Conservation (phyloP, 2,329 filamentous ascomycete species). For the Zopfia rhizophila region DNA sequence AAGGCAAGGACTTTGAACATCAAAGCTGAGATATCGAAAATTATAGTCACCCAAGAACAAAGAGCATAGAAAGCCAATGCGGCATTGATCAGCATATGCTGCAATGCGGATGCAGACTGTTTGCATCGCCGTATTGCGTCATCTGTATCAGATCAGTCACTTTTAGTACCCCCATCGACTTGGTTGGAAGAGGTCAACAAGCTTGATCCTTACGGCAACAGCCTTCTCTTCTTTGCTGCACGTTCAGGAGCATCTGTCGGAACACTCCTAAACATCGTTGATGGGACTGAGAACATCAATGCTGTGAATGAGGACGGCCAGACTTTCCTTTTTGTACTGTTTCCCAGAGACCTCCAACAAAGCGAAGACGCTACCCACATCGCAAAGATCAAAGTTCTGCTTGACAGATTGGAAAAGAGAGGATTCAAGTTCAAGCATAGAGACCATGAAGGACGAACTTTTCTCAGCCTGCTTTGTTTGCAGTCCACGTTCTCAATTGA, state of each 20-base stretch:
- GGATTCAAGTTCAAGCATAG: slow-evolving; percentile 6
- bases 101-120: too few species aligned
- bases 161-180: too few species aligned
- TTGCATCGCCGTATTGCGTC: too few species aligned
- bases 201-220: slow-evolving; percentile 8
- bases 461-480: slow-evolving; percentile 4
- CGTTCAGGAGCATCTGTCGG: slow-evolving; percentile 1
- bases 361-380: too few species aligned
- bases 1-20: too few species aligned
- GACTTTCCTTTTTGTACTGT: slow-evolving; percentile 9
- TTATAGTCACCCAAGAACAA: too few species aligned
- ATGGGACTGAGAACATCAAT: neutral
- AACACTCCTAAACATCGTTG: slow-evolving; percentile 1
- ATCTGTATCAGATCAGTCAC: too few species aligned
- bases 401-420: neutral
- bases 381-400: neutral
- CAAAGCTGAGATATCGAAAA: too few species aligned
- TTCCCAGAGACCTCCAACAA: neutral
- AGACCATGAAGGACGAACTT: slow-evolving; percentile 9
- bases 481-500: too few species aligned
- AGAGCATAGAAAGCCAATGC: too few species aligned
- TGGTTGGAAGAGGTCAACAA: too few species aligned
- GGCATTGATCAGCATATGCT: too few species aligned
- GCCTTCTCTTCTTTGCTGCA: slow-evolving; percentile 12
- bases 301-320: slow-evolving; percentile 12